A percentile compares a stretch with the other conserved stretches of the same genome.
Conservation (phyloP, 306 rosid species). For the Fragaria vesca region DNA sequence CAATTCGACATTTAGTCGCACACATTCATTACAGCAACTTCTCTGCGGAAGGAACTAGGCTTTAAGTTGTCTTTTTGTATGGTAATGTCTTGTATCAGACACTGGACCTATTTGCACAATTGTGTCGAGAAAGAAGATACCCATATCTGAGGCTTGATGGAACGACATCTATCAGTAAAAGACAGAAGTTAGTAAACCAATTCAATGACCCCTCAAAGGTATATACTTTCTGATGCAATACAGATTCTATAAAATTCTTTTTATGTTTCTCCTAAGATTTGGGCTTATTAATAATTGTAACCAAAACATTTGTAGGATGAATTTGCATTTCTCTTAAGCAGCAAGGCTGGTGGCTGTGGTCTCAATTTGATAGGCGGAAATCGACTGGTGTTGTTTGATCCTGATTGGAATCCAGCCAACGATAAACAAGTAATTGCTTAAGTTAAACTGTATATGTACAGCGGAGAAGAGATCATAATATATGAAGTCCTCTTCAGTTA, state of each 20-base stretch:
- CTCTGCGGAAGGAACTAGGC: background rate
- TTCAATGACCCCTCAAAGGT: slow-evolving; percentile 83
- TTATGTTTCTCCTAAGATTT: slow-evolving; percentile 3
- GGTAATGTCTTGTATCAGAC: slow-evolving; percentile 56
- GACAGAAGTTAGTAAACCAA: slow-evolving; percentile 88
- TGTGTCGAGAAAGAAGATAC: slow-evolving; percentile 92
- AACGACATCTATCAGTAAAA: slow-evolving; percentile 81
- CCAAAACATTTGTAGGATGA: slow-evolving; percentile 62
- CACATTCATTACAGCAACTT: background rate
- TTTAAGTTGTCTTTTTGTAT: slow-evolving; percentile 18
- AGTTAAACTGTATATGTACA: slow-evolving; percentile 13
- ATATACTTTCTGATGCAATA: slow-evolving; percentile 6
- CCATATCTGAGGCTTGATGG: slow-evolving; percentile 96
- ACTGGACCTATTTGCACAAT: slow-evolving; percentile 87
- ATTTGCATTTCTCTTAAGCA: slow-evolving; percentile 91
- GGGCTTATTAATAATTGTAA: slow-evolving; percentile 2
- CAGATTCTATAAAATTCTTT: slow-evolving; percentile 5
- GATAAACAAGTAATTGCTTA: slow-evolving; percentile 78
- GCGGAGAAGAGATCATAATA: slow-evolving; percentile 11
- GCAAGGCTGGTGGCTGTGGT: slow-evolving; percentile 99
- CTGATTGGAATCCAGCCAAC: slow-evolving; percentile 99
- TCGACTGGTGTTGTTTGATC: slow-evolving; percentile 91
- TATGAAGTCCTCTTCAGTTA: slow-evolving; percentile 2
- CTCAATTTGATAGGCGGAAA: slow-evolving; percentile 97
- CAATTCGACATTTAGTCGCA: background rate